Evolutionary conservation across 345 rosid species (phyloP).

Genomic region (Heritiera littoralis): DNA sequence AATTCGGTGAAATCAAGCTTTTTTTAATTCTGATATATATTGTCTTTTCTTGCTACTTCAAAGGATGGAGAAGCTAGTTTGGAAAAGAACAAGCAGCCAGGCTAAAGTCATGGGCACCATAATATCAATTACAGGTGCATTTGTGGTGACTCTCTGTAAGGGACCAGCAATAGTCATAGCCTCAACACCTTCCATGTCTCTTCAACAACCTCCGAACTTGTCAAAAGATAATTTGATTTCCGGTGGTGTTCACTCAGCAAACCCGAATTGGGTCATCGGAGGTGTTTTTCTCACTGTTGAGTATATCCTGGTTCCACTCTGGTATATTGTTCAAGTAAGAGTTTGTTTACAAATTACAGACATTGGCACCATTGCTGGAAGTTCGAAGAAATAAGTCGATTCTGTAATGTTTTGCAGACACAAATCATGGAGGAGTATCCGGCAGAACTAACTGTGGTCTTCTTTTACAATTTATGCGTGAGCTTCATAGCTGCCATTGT

Average conservation of each 20-base stretch:
- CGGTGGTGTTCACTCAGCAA: slow-evolving; percentile 58
- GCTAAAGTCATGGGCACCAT: slow-evolving; percentile 83
- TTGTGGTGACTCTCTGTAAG: slow-evolving; percentile 64
- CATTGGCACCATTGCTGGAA: not conserved
- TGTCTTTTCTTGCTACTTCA: slow-evolving; percentile 17
- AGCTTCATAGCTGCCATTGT: slow-evolving; percentile 60
- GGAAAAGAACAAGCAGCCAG: slow-evolving; percentile 60
- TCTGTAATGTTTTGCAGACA: slow-evolving; percentile 42
- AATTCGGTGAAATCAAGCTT: not conserved
- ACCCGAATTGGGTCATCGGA: slow-evolving; percentile 69
- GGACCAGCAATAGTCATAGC: slow-evolving; percentile 60
- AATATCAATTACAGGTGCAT: slow-evolving; percentile 77
- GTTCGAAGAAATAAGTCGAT: not conserved
- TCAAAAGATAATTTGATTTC: slow-evolving; percentile 23
- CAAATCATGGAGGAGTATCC: slow-evolving; percentile 90
- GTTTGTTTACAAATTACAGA: not conserved
- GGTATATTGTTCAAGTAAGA: slow-evolving; percentile 90
- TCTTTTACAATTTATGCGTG: slow-evolving; percentile 69
- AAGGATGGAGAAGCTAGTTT: slow-evolving; percentile 74
- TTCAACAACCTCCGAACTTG: slow-evolving; percentile 19
- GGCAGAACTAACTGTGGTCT: slow-evolving; percentile 75
- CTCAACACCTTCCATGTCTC: slow-evolving; percentile 36
- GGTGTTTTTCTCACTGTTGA: slow-evolving; percentile 67
- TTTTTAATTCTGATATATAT: not conserved
- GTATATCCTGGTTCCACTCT: slow-evolving; percentile 65